A percentile compares a stretch with the other conserved stretches of the same genome.
Conservation (phyloP, 202 grass and related monocot species). For the Zoysia matrella region DNA sequence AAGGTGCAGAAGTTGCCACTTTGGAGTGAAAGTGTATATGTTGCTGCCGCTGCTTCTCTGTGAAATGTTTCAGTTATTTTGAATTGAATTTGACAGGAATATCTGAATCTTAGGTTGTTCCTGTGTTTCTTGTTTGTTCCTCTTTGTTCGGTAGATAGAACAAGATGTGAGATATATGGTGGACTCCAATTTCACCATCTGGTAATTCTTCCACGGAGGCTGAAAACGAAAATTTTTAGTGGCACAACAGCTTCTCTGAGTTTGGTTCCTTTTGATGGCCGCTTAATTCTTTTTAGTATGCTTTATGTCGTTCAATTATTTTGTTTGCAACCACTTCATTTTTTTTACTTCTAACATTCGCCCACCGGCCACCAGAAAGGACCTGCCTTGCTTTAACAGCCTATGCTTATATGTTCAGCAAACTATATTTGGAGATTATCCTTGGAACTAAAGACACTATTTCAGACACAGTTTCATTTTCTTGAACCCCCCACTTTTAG, state of each 20-base stretch:
- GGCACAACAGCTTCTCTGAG: neutral
- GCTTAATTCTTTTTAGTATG: neutral
- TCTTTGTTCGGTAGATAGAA: neutral
- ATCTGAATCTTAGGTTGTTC: neutral
- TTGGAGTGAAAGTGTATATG: neutral
- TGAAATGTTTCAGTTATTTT: neutral
- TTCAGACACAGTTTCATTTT: conserved; percentile 33
- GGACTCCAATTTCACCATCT: neutral
- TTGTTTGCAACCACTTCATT: neutral
- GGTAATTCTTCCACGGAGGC: neutral
- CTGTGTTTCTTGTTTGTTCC: neutral
- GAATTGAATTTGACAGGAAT: neutral
- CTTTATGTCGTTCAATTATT: conserved; percentile 2
- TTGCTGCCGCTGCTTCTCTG: neutral
- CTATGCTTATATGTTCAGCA: conserved; percentile 37
- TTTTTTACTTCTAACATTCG: conserved; percentile 10
- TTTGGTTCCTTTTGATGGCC: neutral
- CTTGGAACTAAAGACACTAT: conserved; percentile 45
- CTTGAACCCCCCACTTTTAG: neutral
- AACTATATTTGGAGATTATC: conserved; percentile 30
- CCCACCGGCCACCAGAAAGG: neutral
- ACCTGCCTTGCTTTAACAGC: conserved; percentile 24
- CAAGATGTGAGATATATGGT: neutral
- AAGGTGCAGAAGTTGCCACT: conserved; percentile 19
- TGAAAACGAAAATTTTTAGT: neutral